Conservation (phyloP, 805 yeast species). For the Saitoella complicata region DNA sequence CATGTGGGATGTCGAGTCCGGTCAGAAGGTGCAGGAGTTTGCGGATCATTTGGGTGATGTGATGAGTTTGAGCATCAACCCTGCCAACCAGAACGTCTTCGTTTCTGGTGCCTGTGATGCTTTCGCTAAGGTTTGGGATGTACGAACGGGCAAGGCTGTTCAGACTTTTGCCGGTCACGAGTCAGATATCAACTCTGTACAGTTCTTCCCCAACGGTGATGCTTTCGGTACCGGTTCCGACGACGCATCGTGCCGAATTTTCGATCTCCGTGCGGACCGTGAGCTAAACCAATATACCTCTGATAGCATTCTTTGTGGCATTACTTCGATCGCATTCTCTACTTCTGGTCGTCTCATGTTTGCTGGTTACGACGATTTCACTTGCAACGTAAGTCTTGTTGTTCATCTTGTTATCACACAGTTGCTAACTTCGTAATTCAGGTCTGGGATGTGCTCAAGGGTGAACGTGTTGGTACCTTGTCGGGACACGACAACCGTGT, state of each 20-base stretch:
- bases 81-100: constrained; percentile 36
- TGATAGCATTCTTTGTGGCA: constrained; percentile 21
- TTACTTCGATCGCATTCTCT: constrained; percentile 57
- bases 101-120: constrained; percentile 64
- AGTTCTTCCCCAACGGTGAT: constrained; percentile 53
- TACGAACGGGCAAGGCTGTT: constrained; percentile 29
- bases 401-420: background rate
- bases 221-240: constrained; percentile 65
- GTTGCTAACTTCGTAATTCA: constrained; percentile 14
- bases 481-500: constrained; percentile 50
- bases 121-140: constrained; percentile 64
- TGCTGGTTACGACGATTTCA: constrained; percentile 58
- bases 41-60: constrained; percentile 33
- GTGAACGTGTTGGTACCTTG: constrained; percentile 46
- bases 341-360: constrained; percentile 58
- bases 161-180: constrained; percentile 34
- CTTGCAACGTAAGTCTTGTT: constrained; percentile 25
- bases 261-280: constrained; percentile 66
- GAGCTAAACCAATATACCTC: constrained; percentile 34
- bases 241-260: constrained; percentile 53
- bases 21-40: constrained; percentile 24
- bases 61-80: constrained; percentile 45
- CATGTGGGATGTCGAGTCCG: constrained; percentile 62
- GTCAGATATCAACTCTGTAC: constrained; percentile 47
- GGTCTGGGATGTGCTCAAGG: constrained; percentile 61